Conservation (phyloP, 2,329 filamentous ascomycete species). For the Diaporthe destruens region DNA sequence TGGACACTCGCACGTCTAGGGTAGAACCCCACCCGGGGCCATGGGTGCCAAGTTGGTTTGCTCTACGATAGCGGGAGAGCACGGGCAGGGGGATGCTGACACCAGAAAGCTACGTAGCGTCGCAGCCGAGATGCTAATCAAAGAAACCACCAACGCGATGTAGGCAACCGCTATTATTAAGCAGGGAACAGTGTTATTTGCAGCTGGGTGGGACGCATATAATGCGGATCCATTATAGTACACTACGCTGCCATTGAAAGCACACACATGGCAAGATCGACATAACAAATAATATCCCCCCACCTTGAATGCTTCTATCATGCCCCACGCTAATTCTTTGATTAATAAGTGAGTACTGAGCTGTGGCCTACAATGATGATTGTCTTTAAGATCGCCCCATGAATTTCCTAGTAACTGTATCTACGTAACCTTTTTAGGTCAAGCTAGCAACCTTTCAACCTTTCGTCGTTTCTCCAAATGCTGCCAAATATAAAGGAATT, state of each 20-base stretch:
- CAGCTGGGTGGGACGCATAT: background rate
- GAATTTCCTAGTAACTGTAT: background rate
- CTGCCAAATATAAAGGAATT: background rate
- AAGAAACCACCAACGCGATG: background rate
- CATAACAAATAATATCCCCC: background rate
- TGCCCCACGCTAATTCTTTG: too few species aligned
- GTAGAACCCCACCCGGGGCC: constrained; percentile 16
- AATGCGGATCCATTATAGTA: background rate
- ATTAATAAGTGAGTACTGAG: background rate
- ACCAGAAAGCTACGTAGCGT: background rate
- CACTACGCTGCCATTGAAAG: background rate
- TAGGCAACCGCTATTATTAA: background rate
- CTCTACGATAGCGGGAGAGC: constrained; percentile 7
- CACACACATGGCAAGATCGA: background rate
- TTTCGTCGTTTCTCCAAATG: background rate
- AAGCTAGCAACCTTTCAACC: background rate
- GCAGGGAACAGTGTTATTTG: constrained; percentile 26
- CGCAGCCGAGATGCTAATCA: constrained; percentile 16
- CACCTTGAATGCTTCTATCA: background rate
- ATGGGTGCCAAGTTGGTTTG: constrained; percentile 14
- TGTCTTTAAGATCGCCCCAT: background rate
- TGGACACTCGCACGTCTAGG: constrained; percentile 12
- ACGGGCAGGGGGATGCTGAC: constrained; percentile 23
- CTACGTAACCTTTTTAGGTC: background rate
- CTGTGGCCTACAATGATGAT: background rate